Conservation (phyloP, 208 protist genomes). For the Angomonas ambiguus region DNA sequence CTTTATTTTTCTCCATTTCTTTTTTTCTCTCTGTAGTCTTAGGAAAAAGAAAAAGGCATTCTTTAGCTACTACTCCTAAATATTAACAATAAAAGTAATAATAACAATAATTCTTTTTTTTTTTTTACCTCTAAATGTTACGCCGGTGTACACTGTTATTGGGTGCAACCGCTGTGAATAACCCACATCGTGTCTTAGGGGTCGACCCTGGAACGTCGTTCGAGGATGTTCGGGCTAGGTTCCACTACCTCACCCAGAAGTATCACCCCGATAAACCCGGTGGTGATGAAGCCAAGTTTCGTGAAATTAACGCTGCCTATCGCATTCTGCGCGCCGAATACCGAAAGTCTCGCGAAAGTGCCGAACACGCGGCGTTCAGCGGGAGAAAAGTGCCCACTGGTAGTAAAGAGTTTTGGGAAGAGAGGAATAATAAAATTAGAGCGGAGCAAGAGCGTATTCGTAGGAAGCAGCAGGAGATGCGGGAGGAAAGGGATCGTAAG, state of each 20-base stretch:
- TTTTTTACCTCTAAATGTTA: slow-evolving; percentile 1
- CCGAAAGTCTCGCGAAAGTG: slow-evolving; percentile 5
- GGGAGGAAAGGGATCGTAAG: slow-evolving; percentile 18
- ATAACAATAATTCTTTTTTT: slow-evolving; percentile 4
- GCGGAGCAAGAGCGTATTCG: slow-evolving; percentile 20
- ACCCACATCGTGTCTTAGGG: slow-evolving; percentile 56
- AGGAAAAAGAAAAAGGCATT: slow-evolving; percentile 10
- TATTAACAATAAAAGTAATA: slow-evolving; percentile 5
- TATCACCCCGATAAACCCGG: slow-evolving; percentile 72
- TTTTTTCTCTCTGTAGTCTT: slow-evolving; percentile 1
- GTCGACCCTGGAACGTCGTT: slow-evolving; percentile 40
- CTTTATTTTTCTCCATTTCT: slow-evolving; percentile 17
- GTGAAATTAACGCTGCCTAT: slow-evolving; percentile 73
- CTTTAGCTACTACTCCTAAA: background rate
- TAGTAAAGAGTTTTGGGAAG: slow-evolving; percentile 48
- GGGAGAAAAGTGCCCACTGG: slow-evolving; percentile 1
- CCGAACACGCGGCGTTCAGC: background rate
- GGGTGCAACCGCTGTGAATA: background rate
- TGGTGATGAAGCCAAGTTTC: slow-evolving; percentile 62
- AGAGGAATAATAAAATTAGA: slow-evolving; percentile 16
- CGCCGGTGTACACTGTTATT: background rate
- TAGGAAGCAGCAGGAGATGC: slow-evolving; percentile 25
- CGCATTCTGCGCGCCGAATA: slow-evolving; percentile 42
- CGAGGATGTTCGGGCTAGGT: slow-evolving; percentile 45
- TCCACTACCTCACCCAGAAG: slow-evolving; percentile 53